These are phyloP conservation scores for Aaosphaeria arxii DNA, from an alignment of 2,329 filamentous ascomycete species.

Conservation along the genomic window DNA sequence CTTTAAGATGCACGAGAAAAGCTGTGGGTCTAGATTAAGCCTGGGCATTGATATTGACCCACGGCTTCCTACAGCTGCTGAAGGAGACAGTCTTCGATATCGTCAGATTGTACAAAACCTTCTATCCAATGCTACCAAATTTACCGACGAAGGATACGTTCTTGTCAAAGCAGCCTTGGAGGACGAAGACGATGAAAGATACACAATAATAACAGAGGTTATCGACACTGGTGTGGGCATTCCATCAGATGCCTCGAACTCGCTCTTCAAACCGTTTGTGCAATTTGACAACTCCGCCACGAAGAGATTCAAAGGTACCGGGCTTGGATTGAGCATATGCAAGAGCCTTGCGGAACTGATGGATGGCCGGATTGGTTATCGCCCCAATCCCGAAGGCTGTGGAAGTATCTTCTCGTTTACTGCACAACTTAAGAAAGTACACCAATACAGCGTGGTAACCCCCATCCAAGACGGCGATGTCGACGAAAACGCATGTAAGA, in stretches of 20 bases:
- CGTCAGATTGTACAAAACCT: constrained; percentile 63
- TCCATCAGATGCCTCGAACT: constrained; percentile 41
- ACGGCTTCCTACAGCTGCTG: constrained; percentile 48
- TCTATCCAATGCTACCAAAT: constrained; percentile 60
- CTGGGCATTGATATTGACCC: constrained; percentile 46
- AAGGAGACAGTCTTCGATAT: constrained; percentile 59
- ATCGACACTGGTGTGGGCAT: constrained; percentile 56
- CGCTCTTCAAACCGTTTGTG: constrained; percentile 56
- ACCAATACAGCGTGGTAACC: constrained; percentile 15
- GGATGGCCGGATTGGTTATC: constrained; percentile 52
- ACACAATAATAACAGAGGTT: constrained; percentile 51
- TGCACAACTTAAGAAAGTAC: constrained; percentile 30
- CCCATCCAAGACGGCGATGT: constrained; percentile 14
- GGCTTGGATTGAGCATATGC: constrained; percentile 56
- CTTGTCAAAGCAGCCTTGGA: constrained; percentile 43
- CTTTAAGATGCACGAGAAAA: constrained; percentile 48
- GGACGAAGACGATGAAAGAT: constrained; percentile 42
- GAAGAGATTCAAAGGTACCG: constrained; percentile 55
- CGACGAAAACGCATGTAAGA: constrained; percentile 10
- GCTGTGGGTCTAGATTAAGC: constrained; percentile 46
- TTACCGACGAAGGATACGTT: constrained; percentile 57
- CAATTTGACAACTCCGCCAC: constrained; percentile 55
- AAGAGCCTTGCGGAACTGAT: constrained; percentile 57
- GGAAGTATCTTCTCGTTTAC: constrained; percentile 56
- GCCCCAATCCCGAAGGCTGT: constrained; percentile 43